Base-by-base conservation (phyloP, 2,329 filamentous ascomycete species). In the Aspergillus aculeatus region DNA sequence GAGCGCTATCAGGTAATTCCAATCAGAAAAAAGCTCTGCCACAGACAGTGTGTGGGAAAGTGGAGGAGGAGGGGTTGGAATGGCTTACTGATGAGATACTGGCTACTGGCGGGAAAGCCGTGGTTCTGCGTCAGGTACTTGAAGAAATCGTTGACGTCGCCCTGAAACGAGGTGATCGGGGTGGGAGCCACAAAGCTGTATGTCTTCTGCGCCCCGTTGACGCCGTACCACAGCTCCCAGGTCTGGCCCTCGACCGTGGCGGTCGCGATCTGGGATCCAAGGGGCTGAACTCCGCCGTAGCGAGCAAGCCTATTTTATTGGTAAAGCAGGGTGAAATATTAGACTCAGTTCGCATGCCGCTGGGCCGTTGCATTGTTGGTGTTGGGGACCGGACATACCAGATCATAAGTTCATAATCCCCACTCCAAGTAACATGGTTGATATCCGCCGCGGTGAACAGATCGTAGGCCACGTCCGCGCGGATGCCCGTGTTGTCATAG, bases 321-420 rank as follows among this genome's bases (percentile, higher is more conserved):
- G n/a, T 14, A 16, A 35, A 35, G 26, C 1, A 29, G 47, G 16
- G 4, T 24, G 24, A 24, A 2, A 41, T 41, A 5, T 1, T 41
- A 5, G 11, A 14, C 38, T 41, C 16, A 5, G 16, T 41, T 19
- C 38, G 14, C 38, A 16, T 35, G 32, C 32, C 32, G 11, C 38
- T 19, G 38, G 16, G 38, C 14, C n/a, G n/a, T n/a, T n/a, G n/a
- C n/a, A n/a, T n/a, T n/a, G n/a, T n/a, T n/a, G n/a, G n/a, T n/a
- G n/a, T n/a, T n/a, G n/a, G n/a, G n/a, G n/a, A n/a, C n/a, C n/a
- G n/a, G n/a, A n/a, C n/a, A 14, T 58, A 69, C 85, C 85, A 88
- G 62, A 88, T 80, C 85, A 88, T 88, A 62, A 87, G 74, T 70
- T 87, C 85, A 68, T 84, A 86, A 60, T 83, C 75, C 14, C 78